A percentile compares a stretch with the other conserved stretches of the same genome.
phyloP scores from a whole-genome alignment of 164 flowering plant genomes.

The Kalanchoe fedtschenkoi region DNA sequence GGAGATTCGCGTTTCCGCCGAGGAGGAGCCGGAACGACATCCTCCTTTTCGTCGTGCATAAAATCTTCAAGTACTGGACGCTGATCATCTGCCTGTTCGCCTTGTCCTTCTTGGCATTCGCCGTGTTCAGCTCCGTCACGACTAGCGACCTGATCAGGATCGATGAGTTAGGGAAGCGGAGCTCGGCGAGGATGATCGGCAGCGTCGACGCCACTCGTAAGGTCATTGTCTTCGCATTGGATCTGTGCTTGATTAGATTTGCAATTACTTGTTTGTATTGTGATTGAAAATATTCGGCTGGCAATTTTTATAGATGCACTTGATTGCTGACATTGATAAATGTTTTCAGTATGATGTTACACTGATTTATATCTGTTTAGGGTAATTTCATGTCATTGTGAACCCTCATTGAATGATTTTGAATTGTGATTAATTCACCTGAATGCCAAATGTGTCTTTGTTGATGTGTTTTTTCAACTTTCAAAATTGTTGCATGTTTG shows the following conservation, averaged over 20 bases:
- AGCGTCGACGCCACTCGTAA: slow-evolving; percentile 1
- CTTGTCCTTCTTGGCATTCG: background rate
- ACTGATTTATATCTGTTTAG: no score
- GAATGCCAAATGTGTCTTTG: no score
- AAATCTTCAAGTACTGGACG: slow-evolving; percentile 65
- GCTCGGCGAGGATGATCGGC: background rate
- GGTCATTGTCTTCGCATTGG: background rate
- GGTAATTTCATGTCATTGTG: no score
- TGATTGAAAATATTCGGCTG: background rate
- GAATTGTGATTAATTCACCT: background rate
- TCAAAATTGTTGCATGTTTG: no score
- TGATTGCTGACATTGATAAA: background rate
- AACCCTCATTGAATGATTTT: background rate
- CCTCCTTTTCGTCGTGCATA: slow-evolving; percentile 17
- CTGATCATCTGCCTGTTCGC: slow-evolving; percentile 3
- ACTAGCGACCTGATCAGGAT: background rate
- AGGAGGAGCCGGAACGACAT: background rate
- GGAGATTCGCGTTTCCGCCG: background rate
- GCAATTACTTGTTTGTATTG: background rate
- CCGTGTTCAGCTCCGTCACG: background rate
- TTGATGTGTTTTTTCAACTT: no score
- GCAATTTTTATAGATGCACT: background rate
- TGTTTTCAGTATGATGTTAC: no score
- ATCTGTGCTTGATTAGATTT: background rate
- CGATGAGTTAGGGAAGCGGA: background rate